Conservation (phyloP, 176 grass and related monocot genomes). For the Zizania latifolia region DNA sequence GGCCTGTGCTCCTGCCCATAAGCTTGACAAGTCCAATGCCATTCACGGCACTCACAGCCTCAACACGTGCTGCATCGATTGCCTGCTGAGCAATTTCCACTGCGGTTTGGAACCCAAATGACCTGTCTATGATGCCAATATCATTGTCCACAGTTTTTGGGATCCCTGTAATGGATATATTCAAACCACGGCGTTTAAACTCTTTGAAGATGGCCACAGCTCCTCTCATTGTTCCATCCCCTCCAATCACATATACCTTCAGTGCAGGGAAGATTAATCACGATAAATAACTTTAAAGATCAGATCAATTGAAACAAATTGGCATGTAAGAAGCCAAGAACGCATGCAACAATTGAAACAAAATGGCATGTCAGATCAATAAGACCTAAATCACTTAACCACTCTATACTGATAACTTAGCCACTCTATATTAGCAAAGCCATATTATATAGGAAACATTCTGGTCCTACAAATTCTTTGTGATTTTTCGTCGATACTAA, state of each 20-base stretch:
- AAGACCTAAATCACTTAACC: neutral
- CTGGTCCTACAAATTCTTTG: neutral
- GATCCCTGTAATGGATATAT: slow-evolving; percentile 69
- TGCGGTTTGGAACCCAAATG: slow-evolving; percentile 87
- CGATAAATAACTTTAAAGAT: neutral
- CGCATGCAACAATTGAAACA: too few relatives aligned
- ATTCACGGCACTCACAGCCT: slow-evolving; percentile 83
- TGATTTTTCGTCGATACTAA: neutral
- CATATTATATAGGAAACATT: too few relatives aligned
- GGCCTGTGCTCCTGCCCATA: slow-evolving; percentile 91
- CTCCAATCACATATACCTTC: slow-evolving; percentile 67
- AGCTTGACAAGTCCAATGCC: slow-evolving; percentile 88
- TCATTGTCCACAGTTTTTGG: slow-evolving; percentile 92
- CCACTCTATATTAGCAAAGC: neutral
- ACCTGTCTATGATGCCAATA: slow-evolving; percentile 96
- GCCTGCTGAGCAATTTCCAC: slow-evolving; percentile 86
- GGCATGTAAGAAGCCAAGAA: too few relatives aligned
- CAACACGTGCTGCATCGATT: slow-evolving; percentile 72
- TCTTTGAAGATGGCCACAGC: slow-evolving; percentile 62
- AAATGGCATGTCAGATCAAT: too few relatives aligned
- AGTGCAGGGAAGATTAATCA: neutral
- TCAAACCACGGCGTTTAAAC: slow-evolving; percentile 56
- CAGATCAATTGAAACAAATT: neutral
- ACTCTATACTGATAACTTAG: too few relatives aligned
- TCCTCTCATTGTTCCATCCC: slow-evolving; percentile 93